Evolutionary conservation across 768 basidiomycete genomes (phyloP).

Genomic region (Rhodosporidiobolus odoratus): DNA sequence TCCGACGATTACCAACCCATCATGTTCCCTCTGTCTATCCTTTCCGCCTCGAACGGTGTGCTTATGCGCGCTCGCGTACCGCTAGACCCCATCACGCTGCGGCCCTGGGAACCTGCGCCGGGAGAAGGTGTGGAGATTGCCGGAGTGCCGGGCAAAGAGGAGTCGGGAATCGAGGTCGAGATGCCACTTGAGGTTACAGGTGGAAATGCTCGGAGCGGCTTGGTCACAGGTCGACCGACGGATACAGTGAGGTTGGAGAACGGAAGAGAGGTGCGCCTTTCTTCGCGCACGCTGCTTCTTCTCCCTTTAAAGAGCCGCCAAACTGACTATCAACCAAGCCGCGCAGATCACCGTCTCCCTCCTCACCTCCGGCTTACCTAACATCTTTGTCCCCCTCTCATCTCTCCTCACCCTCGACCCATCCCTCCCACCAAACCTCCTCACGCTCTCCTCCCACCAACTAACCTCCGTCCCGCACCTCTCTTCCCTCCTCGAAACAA

Average conservation of each 20-base stretch:
- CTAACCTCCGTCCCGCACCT: conserved; percentile 10
- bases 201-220: background rate
- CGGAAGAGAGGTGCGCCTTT: conserved; percentile 4
- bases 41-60: conserved; percentile 32
- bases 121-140: conserved; percentile 30
- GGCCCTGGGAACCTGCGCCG: conserved; percentile 16
- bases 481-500: conserved; percentile 9
- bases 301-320: background rate
- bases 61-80: conserved; percentile 32
- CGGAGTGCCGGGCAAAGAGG: conserved; percentile 31
- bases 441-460: conserved; percentile 21
- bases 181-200: conserved; percentile 19
- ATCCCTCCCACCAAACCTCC: conserved; percentile 6
- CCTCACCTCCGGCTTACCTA: conserved; percentile 32
- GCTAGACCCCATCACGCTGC: conserved; percentile 28
- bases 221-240: conserved; percentile 14
- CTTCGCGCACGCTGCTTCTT: background rate
- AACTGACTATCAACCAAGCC: background rate
- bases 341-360: conserved; percentile 31
- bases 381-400: conserved; percentile 29
- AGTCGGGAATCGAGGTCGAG: conserved; percentile 32
- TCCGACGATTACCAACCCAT: background rate
- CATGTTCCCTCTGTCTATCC: conserved; percentile 30
- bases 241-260: conserved; percentile 19
- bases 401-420: background rate